phyloP scores from a whole-genome alignment of 2,329 filamentous ascomycete species.

The Fusarium mexicanum region DNA sequence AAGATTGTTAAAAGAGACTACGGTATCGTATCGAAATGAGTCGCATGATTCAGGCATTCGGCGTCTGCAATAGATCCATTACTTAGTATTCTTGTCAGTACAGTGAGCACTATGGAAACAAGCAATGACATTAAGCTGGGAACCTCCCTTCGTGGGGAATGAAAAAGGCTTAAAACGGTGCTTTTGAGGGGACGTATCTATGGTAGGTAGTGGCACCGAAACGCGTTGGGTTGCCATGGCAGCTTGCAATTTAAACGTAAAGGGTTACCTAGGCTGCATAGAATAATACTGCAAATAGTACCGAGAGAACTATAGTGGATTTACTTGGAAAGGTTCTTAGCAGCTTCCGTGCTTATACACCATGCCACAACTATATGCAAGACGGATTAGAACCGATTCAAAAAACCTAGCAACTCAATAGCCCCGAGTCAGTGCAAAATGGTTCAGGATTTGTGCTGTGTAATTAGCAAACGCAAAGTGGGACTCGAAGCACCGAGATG shows the following conservation, averaged over 20 bases:
- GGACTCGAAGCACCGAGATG: not conserved
- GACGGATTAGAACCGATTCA: not conserved
- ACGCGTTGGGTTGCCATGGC: not conserved
- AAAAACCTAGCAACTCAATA: not conserved
- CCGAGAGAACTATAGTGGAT: not conserved
- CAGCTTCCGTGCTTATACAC: not conserved
- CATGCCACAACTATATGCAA: accelerated
- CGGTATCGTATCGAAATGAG: too few species aligned
- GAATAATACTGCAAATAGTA: not conserved
- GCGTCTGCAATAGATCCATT: too few species aligned
- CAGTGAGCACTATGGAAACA: not conserved
- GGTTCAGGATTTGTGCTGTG: not conserved
- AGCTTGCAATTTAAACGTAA: not conserved
- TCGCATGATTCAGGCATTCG: too few species aligned
- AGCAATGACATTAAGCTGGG: not conserved
- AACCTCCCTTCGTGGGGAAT: accelerated
- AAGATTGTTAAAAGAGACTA: too few species aligned
- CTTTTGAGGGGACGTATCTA: too few species aligned
- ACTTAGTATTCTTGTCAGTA: too few species aligned
- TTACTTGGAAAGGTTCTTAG: too few species aligned
- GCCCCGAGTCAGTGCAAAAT: not conserved
- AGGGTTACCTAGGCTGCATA: not conserved
- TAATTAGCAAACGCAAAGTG: not conserved
- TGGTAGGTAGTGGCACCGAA: not conserved
- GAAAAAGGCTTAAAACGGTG: not conserved